Percentiles rank a stretch among this genome's conserved stretches.
These are phyloP conservation scores for Capronia epimyces DNA, from an alignment of 2,329 filamentous ascomycete species.

Conservation along the genomic window DNA sequence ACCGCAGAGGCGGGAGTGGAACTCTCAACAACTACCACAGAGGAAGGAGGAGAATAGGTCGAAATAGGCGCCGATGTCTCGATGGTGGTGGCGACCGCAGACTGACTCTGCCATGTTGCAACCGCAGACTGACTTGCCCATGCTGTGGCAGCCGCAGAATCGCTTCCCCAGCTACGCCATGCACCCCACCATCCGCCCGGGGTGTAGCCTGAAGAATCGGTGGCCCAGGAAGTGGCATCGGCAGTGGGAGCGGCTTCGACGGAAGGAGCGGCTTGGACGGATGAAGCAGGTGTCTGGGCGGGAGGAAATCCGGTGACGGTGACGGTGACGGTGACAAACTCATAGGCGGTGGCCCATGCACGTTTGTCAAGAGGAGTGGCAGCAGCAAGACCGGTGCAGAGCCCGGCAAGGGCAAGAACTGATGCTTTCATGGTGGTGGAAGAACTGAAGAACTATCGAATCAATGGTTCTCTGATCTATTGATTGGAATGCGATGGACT, in stretches of 20 bases:
- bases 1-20: constrained; percentile 5
- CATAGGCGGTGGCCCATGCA: constrained; percentile 32
- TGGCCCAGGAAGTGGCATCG: neutral
- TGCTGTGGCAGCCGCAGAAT: neutral
- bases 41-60: neutral
- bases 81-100: neutral
- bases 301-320: constrained; percentile 32
- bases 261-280: constrained; percentile 3
- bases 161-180: neutral
- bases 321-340: constrained; percentile 34
- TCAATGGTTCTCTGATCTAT: constrained; percentile 1
- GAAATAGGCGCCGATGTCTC: neutral
- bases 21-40: neutral
- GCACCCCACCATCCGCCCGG: constrained; percentile 2
- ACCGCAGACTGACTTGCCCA: neutral
- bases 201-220: neutral
- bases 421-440: constrained; percentile 19
- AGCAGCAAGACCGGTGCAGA: constrained; percentile 35
- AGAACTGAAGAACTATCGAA: neutral
- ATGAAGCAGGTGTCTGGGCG: constrained; percentile 12
- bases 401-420: constrained; percentile 33
- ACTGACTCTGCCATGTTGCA: neutral
- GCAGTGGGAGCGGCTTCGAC: constrained; percentile 8
- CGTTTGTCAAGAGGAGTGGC: constrained; percentile 36
- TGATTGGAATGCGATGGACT: constrained; percentile 9